Percentiles rank a stretch among this genome's conserved stretches.
Conservation (phyloP, 2,329 filamentous ascomycete genomes). For the Microsporum audouinii region DNA sequence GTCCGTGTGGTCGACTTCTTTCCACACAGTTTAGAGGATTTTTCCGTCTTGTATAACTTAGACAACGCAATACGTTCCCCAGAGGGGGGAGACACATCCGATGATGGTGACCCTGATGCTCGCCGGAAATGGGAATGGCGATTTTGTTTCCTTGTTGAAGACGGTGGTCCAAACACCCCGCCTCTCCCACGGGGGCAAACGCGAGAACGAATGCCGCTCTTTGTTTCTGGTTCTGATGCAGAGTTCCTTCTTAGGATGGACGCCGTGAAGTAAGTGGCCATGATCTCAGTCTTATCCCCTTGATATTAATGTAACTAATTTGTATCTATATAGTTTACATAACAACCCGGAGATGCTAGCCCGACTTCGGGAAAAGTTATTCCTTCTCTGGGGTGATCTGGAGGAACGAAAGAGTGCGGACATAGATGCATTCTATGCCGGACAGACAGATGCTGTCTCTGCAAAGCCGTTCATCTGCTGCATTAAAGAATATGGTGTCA, state of each 20-base stretch:
- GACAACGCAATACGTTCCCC: constrained; percentile 43
- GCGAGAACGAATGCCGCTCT: constrained; percentile 50
- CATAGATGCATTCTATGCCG: constrained; percentile 15
- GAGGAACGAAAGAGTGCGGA: constrained; percentile 53
- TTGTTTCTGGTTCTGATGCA: constrained; percentile 52
- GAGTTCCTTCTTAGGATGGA: constrained; percentile 46
- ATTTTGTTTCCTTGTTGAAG: constrained; percentile 69
- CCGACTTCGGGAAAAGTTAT: constrained; percentile 57
- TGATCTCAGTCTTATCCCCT: background rate
- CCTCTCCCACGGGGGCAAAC: constrained; percentile 18
- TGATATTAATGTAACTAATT: background rate
- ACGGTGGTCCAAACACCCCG: constrained; percentile 37
- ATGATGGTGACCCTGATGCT: constrained; percentile 19
- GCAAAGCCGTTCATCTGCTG: constrained; percentile 59
- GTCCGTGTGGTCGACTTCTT: constrained; percentile 75
- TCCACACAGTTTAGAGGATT: constrained; percentile 59
- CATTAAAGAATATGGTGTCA: constrained; percentile 57
- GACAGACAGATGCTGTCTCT: constrained; percentile 24
- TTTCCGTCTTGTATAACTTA: constrained; percentile 43
- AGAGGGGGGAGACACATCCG: constrained; percentile 19
- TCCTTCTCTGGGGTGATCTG: constrained; percentile 73
- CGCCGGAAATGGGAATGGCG: constrained; percentile 61
- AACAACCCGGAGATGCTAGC: constrained; percentile 40
- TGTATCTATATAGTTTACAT: constrained; percentile 41
- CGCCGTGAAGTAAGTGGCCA: constrained; percentile 41